phyloP scores from a whole-genome alignment of 1,284 basidiomycete genomes.

The Sporisorium exsertum region DNA sequence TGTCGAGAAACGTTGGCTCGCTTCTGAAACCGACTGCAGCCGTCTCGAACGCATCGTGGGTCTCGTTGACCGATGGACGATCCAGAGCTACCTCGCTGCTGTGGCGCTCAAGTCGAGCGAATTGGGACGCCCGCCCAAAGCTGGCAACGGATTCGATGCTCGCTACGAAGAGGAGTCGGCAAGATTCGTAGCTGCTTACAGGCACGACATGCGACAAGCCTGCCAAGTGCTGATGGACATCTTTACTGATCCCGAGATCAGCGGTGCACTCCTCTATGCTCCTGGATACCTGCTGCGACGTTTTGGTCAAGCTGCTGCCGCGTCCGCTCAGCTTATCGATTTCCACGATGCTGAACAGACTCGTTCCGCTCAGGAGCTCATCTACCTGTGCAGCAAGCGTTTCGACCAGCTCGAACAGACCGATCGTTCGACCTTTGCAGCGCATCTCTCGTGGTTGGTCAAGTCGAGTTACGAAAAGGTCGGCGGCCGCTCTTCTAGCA shows the following conservation, averaged over 20 bases:
- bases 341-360: slow-evolving; percentile 34
- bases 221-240: slow-evolving; percentile 47
- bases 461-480: slow-evolving; percentile 39
- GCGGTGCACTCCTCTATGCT: slow-evolving; percentile 38
- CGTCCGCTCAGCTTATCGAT: slow-evolving; percentile 27
- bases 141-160: slow-evolving; percentile 16
- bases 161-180: slow-evolving; percentile 40
- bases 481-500: slow-evolving; percentile 8
- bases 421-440: slow-evolving; percentile 19
- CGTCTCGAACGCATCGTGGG: slow-evolving; percentile 45
- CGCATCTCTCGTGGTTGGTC: slow-evolving; percentile 24
- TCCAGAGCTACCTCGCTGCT: slow-evolving; percentile 36
- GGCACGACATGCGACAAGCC: slow-evolving; percentile 33
- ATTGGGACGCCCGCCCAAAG: slow-evolving; percentile 19
- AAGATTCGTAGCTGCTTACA: slow-evolving; percentile 36
- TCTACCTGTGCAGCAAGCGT: slow-evolving; percentile 43
- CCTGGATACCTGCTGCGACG: slow-evolving; percentile 41
- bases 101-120: slow-evolving; percentile 35
- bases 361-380: slow-evolving; percentile 33
- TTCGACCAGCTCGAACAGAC: slow-evolving; percentile 30
- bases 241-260: slow-evolving; percentile 49
- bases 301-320: slow-evolving; percentile 27
- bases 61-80: slow-evolving; percentile 38
- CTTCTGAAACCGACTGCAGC: slow-evolving; percentile 41
- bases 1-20: slow-evolving; percentile 41